Base-by-base conservation (phyloP, 768 basidiomycete species). In the Tulasnella sp. region DNA sequence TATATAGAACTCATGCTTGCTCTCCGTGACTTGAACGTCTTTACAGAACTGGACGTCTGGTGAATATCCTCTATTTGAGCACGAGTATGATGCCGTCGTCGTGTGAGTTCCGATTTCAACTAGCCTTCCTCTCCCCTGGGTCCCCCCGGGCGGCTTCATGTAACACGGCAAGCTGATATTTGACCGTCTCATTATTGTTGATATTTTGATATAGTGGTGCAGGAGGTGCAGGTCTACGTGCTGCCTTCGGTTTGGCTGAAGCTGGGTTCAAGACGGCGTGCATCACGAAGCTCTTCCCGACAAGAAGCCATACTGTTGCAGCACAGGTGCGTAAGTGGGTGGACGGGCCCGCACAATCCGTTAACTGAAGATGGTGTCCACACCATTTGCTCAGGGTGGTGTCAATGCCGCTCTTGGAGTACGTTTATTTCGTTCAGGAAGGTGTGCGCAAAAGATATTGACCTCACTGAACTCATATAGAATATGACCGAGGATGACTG, bases 401-500 rank as follows among this genome's bases (percentile, higher is more conserved):
- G 92, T 99, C 71, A 99, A 99, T 74, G 96, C 92, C 66, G 92
- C 92, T 55, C 81, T 96, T 54, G 92, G 92, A 64, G 89, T 92
- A 62, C 29, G 65, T 45, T 17, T 25, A n/a, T 5, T 55, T 41
- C 34, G 29, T n/a, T 24, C 27, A 4, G 31, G 17, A 12, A 29
- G 1, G 22, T 12, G 48, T 5, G 11, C 24, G 12, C n/a, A 45
- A 12, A 29, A 19, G 30, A 24, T 5, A 56, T 21, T 24, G 7
- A 22, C 34, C n/a, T n/a, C n/a, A n/a, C n/a, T n/a, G n/a, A n/a
- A n/a, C n/a, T n/a, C 5, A 42, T 7, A 55, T 43, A 91, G 84
- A 96, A 97, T 75, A 93, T 98, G 92, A 96, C 92, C 3, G 96
- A 99, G 74, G 96, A 98, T 68, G 92, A 98, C 70, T 98, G 93